phyloP scores from a whole-genome alignment of 2,329 filamentous ascomycete species.

The Pseudonectria buxi region DNA sequence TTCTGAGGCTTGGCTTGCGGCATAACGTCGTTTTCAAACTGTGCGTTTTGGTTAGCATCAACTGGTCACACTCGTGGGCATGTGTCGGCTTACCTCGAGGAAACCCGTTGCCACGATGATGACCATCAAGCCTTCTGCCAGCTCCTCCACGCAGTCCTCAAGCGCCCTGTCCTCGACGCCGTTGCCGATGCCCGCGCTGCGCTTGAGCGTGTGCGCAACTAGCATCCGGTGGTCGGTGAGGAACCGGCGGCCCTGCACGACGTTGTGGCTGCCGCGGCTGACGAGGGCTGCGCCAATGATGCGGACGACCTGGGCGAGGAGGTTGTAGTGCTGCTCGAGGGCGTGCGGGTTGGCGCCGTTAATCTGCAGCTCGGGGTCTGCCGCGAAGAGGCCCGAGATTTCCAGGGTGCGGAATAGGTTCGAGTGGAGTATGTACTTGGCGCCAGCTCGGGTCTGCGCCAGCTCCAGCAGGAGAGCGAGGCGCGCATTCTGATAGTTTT shows the following conservation, averaged over 20 bases:
- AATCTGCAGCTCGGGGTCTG: slow-evolving; percentile 87
- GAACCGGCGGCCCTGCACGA: slow-evolving; percentile 73
- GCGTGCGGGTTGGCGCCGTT: slow-evolving; percentile 63
- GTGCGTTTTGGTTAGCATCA: slow-evolving; percentile 11
- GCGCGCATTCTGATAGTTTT: slow-evolving; percentile 59
- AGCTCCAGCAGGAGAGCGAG: slow-evolving; percentile 78
- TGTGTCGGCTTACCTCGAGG: slow-evolving; percentile 59
- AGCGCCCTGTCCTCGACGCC: slow-evolving; percentile 33
- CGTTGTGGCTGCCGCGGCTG: slow-evolving; percentile 74
- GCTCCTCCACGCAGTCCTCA: slow-evolving; percentile 60
- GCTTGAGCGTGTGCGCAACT: slow-evolving; percentile 84
- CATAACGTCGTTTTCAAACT: slow-evolving; percentile 36
- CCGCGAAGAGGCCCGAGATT: slow-evolving; percentile 76
- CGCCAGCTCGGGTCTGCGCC: slow-evolving; percentile 76
- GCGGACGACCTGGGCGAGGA: slow-evolving; percentile 73
- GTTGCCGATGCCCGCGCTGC: slow-evolving; percentile 69
- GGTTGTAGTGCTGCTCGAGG: slow-evolving; percentile 73
- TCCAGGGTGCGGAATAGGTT: slow-evolving; percentile 79
- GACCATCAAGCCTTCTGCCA: slow-evolving; percentile 80
- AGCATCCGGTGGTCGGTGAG: slow-evolving; percentile 74
- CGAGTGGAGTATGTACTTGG: slow-evolving; percentile 78
- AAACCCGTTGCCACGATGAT: slow-evolving; percentile 79
- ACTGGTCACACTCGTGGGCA: slow-evolving; percentile 1
- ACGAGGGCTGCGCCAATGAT: slow-evolving; percentile 79
- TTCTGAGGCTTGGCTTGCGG: slow-evolving; percentile 27